Evolutionary conservation across 2,329 filamentous ascomycete species (phyloP), one percentile per base, ranked within the genome.

Genomic region (Niveomyces coronatus): DNA sequence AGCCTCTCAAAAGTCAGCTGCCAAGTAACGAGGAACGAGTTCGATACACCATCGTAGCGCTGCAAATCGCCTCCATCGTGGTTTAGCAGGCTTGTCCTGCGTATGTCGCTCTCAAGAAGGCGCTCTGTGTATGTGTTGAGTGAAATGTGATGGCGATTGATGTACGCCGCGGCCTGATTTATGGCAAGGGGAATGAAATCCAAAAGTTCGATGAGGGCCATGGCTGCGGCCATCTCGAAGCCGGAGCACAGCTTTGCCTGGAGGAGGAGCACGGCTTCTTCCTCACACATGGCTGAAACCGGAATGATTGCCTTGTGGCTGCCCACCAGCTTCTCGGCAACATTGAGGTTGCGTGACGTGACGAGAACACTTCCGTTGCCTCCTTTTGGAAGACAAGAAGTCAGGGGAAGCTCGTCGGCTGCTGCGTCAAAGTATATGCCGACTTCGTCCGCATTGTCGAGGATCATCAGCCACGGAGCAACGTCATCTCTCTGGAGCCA

Each of bases 1-100:
- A 69, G 60, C 15, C 62, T 35, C 13, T 54, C 45, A 39, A 56
- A 55, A 5, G 45, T 51, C 15, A 56, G 41, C 35, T 52, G 46
- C 53, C 49, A 57, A 15, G 51, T 57, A 32, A 39, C 41, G 3
- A 49, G 35, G 22, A 55, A 35, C n/a, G 52, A 48, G 30, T 54
- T 55, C 0, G 53, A 53, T 3, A 42, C 41, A 9, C 31, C 19
- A 10, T 43, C 32, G 19, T 44, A 6, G 10, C 45, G 27, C 16
- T 40, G 30, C 14, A 42, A 31, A 23, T 48, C 42, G 3, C 41
- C 43, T 9, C 23, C 15, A 27, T 45, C 41, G 13, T 18, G 29
- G 4, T 24, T 18, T 7, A 56, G 42, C 30, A 56, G 47, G 23
- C 16, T 47, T 9, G 35, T 40, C 32, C 46, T 49, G 18, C 51